These are phyloP conservation scores for Eimeria praecox DNA, from an alignment of 169 alveolate genomes.

Conservation along the genomic window DNA sequence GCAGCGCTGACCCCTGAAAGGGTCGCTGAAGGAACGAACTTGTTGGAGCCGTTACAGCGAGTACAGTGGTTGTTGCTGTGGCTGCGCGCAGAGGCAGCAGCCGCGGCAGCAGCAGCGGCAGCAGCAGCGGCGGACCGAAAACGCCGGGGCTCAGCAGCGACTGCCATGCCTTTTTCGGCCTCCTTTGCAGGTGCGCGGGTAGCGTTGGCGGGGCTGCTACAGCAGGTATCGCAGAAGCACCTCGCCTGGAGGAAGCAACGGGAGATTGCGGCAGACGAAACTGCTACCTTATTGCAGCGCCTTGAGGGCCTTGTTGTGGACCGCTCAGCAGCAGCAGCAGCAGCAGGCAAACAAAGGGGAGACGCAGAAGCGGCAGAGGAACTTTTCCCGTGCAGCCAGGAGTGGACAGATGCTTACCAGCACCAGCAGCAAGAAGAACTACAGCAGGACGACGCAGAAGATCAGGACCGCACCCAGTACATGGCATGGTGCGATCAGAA, in stretches of 20 bases:
- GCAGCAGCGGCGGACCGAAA: constrained; percentile 13
- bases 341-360: neutral
- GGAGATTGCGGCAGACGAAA: constrained; percentile 62
- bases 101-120: constrained; percentile 51
- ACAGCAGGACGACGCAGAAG: neutral
- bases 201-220: constrained; percentile 51
- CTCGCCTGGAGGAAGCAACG: constrained; percentile 59
- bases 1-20: neutral
- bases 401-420: neutral
- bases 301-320: constrained; percentile 59
- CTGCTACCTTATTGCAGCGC: constrained; percentile 70
- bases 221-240: constrained; percentile 53
- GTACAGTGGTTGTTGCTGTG: constrained; percentile 68
- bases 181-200: constrained; percentile 53
- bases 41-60: constrained; percentile 57
- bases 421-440: constrained; percentile 36
- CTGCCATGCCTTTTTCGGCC: neutral
- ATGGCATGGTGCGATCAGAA: constrained; percentile 49
- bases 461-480: constrained; percentile 75
- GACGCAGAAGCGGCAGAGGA: constrained; percentile 58
- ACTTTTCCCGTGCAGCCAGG: constrained; percentile 62
- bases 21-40: constrained; percentile 19
- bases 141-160: constrained; percentile 17
- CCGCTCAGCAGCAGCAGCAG: constrained; percentile 45
- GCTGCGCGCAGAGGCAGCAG: constrained; percentile 69